phyloP scores from a whole-genome alignment of 805 yeast species.

The Candida mattraensis region DNA sequence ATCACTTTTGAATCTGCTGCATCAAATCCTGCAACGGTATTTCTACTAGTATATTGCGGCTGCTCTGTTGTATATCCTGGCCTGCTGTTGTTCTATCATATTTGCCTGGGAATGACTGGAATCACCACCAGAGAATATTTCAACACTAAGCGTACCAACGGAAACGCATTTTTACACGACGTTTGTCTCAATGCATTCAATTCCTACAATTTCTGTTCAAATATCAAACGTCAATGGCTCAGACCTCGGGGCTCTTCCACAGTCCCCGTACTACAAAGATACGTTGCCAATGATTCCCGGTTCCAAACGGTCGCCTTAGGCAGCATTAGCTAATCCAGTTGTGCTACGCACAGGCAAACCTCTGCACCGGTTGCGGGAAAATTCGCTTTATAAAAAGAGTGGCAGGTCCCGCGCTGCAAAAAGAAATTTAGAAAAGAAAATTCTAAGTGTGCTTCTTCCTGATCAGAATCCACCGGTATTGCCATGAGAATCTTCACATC shows the following conservation, averaged over 20 bases:
- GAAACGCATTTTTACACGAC: slow-evolving; percentile 24
- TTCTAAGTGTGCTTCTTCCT: too few species aligned
- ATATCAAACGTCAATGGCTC: slow-evolving; percentile 35
- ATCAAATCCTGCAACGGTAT: slow-evolving; percentile 42
- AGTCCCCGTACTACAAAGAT: slow-evolving; percentile 31
- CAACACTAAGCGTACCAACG: slow-evolving; percentile 38
- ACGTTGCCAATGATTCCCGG: slow-evolving; percentile 39
- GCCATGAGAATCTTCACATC: slow-evolving; percentile 81
- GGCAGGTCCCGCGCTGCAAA: background rate
- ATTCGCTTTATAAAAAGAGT: background rate
- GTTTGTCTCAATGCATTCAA: slow-evolving; percentile 41
- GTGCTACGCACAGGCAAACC: too few species aligned
- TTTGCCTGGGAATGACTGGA: slow-evolving; percentile 52
- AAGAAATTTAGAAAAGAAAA: too few species aligned
- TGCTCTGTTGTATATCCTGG: slow-evolving; percentile 55
- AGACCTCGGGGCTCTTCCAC: slow-evolving; percentile 41
- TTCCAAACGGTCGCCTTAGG: slow-evolving; percentile 27
- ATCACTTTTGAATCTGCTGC: slow-evolving; percentile 16
- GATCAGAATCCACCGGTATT: too few species aligned
- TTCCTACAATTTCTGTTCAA: slow-evolving; percentile 30
- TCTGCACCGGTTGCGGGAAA: slow-evolving; percentile 3
- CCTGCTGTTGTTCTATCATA: slow-evolving; percentile 52
- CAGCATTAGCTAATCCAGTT: slow-evolving; percentile 8
- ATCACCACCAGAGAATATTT: slow-evolving; percentile 76
- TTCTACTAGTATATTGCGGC: slow-evolving; percentile 51